Evolutionary conservation across 2,329 filamentous ascomycete species (phyloP), one percentile per base, ranked within the genome.

Genomic region (Triangularia setosa): DNA sequence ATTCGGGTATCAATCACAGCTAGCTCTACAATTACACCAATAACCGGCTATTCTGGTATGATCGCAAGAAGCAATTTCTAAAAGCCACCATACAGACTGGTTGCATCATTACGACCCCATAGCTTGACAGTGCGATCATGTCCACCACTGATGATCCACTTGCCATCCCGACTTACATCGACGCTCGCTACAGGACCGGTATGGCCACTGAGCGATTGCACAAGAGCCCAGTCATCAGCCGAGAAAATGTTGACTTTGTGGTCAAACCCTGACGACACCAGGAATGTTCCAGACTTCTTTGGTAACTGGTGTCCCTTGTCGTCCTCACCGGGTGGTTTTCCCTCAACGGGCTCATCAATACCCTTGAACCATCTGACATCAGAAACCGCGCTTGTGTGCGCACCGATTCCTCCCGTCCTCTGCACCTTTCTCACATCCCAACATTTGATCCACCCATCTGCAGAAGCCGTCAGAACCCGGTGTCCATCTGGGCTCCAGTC

Each of bases 321-420:
- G 64, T 89, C 86, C 4, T 84, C 74, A 1, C 84, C 83, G 0
- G 89, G 84, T 7, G 84, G 79, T 1, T 81, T 78, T 40, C 87
- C 89, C 40, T 85, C 82, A 6, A 89, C 77, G 3, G 89, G 87
- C 59, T 91, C 90, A 73, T 97, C 93, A 1, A 85, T 80, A 1
- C 95, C 94, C 76, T 95, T 96, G 80, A 90, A 98, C 92, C 95
- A 98, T 67, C 93, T 84, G 68, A 99, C 79, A 75, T 99, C 95
- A 1, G 93, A 95, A 7, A 99, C 93, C 33, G 95, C 90, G 68
- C 92, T 94, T 58, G 87, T 90, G 76, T 99, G 95, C 6, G 95
- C 94, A 58, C 94, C 95, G 56, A 99, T 90, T 18, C 90, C 91
- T 12, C 92, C 94, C 0, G 87, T 89, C 68, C 89, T 88, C 71